Evolutionary conservation across 768 basidiomycete genomes (phyloP), one percentile per base, ranked within the genome.

Genomic region (Neoboletus subvelutipes): DNA sequence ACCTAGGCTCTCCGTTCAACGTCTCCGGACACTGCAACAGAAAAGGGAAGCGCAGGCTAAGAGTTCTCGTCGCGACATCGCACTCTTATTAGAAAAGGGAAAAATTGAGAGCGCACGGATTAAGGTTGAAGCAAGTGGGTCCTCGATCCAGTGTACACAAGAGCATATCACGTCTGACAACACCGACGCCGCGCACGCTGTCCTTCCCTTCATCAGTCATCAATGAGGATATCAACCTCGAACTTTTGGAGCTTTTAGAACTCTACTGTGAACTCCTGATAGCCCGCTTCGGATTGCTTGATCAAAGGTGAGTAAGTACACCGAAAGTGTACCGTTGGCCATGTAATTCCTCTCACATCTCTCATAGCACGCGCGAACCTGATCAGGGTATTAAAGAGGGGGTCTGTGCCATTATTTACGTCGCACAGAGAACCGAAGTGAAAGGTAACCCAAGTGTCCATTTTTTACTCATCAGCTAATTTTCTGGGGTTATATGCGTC

Each of bases 191-290:
- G 64, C 60, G 49, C 42, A 60, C 65, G 41, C 33, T 17, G 26
- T 42, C 36, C 39, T 50, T 50, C 20, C 26, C 24, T 42, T 57
- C 13, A 39, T 13, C 61, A 87, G 88, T 93, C 53, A 94, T 93
- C 67, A 84, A 90, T 67, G 90, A 92, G 62, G 91, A 94, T 67
- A 82, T 92, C 45, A 81, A 91, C 67, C 76, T 92, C 45, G 95
- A 98, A 68, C 80, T 98, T 26, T 76, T 98, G 37, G 96, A 99
- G 67, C 77, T 98, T 6, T 77, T 99, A 28, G 95, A 98, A 76
- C 80, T 98, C 12, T 98, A 98, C 70, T 92, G 90, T 61, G 97
- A 99, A 67, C 82, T 96, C n/a, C 75, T 98, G 20, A 79, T 95
- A 24, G 92, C 96, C 10, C 83, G 97, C 46, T 98, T 98, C 66